Percentiles rank a stretch among this genome's conserved stretches.
Evolutionary conservation across 106 monocot species (phyloP).

Genomic region (Gastrodia elata): DNA sequence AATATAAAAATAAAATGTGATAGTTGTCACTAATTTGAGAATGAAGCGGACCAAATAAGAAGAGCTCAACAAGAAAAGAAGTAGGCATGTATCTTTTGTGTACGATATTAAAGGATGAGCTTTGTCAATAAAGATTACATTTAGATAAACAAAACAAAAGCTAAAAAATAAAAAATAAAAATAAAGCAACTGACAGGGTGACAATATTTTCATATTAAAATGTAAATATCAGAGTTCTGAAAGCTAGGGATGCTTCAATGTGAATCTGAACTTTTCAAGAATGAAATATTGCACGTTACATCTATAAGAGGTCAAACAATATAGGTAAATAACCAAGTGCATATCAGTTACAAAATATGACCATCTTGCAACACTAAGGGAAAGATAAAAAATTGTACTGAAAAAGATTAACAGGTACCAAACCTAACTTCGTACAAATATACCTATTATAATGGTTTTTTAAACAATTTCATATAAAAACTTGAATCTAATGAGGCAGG

Average conservation of each 20-base stretch:
- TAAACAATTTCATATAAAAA: too few relatives aligned
- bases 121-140: neutral
- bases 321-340: neutral
- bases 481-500: too few relatives aligned
- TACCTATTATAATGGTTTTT: neutral
- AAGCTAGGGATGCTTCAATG: slow-evolving; percentile 1
- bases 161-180: neutral
- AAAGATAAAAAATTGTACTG: neutral
- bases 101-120: neutral
- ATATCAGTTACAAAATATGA: neutral
- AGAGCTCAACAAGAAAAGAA: neutral
- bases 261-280: neutral
- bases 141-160: neutral
- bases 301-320: neutral
- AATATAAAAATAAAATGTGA: neutral
- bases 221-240: neutral
- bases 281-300: neutral
- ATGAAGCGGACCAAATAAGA: neutral
- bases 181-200: neutral
- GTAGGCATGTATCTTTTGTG: neutral
- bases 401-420: neutral
- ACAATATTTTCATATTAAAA: neutral
- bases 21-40: neutral
- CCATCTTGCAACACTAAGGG: neutral
- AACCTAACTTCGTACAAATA: neutral